Evolutionary conservation across 371 early-diverging fungal species (phyloP), one percentile per base, ranked within the genome.

Genomic region (Blakeslea trispora): DNA sequence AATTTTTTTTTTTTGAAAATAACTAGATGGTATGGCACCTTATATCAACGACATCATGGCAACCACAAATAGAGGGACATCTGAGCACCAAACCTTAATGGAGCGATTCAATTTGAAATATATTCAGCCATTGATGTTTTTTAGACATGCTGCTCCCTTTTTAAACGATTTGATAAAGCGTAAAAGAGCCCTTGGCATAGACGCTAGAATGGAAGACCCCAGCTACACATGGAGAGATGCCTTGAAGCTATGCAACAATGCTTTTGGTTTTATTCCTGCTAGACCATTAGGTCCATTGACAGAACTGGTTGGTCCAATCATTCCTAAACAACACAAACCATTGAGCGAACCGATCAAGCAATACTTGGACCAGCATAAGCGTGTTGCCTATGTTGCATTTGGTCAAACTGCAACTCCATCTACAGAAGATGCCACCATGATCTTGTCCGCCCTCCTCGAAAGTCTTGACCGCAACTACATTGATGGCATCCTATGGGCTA

Each of bases 321-420:
- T 71, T 1, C 58, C 61, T 7, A 45, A 59, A 19, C 23, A 42
- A 0, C 64, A 64, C 32, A 35, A 59, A 4, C 49, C 61, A 2
- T 45, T 77, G 18, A 58, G 55, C 1, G 32, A n/a, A 0, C 55
- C 52, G 2, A 34, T 72, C 1, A 22, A 45, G 13, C 8, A 24
- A 1, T 77, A 63, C 37, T 44, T 70, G 1, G 56, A 64, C 32
- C 9, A 32, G 4, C 66, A 68, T 34, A 2, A 34, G 9, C 57
- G 57, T 4, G 66, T 79, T 9, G 64, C 56, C 1, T 79, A 73
- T 48, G 47, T 73, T 17, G 75, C 72, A 1, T 79, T 79, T 61
- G 75, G 74, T 2, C 74, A 73, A 13, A 62, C 49, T 1, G 68
- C 64, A 7, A 42, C 45, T 13, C 61, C 66, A 2, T 18, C 50